Base-by-base conservation (phyloP, 2,329 filamentous ascomycete species). In the Rachicladosporium sp. region DNA sequence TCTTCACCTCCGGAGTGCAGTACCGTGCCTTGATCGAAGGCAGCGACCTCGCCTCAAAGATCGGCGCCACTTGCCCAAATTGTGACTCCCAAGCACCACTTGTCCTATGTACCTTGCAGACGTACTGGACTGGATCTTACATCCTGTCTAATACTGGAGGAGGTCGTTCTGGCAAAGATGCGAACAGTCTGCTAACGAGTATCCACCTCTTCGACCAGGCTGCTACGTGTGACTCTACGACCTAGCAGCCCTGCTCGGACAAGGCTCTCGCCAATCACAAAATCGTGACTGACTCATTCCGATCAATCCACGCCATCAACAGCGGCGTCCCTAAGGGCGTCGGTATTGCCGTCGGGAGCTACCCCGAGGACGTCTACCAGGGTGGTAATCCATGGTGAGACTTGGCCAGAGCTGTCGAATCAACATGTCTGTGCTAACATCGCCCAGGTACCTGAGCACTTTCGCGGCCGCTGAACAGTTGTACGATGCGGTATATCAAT, bases 381-480 rank as follows among this genome's bases (percentile, higher is more conserved):
- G 75, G 75, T 44, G 83, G 82, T 1, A 87, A 91, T 57, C 84
- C 84, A 1, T 91, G 84, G 84, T 48, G 44, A 29, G 34, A 4
- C 11, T 10, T 3, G 4, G 23, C 42, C 9, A 33, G 31, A 11
- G 15, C 31, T 8, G 11, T 4, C 11, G 9, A 11, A 33, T 10
- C 4, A 33, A 2, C 31, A 11, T 33, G 23, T 12, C 6, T 15
- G 35, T 21, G 31, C 12, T 6, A 31, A 19, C 4, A 10, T 10
- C 6, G 44, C 4, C 30, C 21, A 38, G 52, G 52, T 71, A 86
- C 51, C 69, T 89, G 9, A 73, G 73, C 50, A 89, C 81, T 1
- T 68, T 86, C 23, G 82, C 82, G 2, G 82, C 82, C 0, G 85
- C 83, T 3, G 84, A 91, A 60, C 79, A 83, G 54, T 71, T 93